Percentiles rank a stretch among this genome's conserved stretches.
These are phyloP conservation scores for Euphorbia pulcherrima DNA, from an alignment of 345 rosid genomes.

Conservation along the genomic window DNA sequence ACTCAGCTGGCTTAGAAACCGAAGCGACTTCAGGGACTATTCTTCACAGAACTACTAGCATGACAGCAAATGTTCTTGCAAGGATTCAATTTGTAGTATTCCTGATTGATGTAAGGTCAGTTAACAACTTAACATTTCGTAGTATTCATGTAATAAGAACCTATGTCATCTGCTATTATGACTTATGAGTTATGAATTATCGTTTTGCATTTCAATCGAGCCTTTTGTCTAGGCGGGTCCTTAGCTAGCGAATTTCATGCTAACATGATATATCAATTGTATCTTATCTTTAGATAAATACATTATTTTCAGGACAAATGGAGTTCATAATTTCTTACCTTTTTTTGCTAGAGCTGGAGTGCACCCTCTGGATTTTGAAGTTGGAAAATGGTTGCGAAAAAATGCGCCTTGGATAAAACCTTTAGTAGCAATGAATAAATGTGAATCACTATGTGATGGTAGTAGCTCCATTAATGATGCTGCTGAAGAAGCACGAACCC, in stretches of 20 bases:
- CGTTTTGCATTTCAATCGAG: not conserved
- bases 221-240: not conserved
- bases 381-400: slow-evolving; percentile 87
- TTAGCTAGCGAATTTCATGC: not conserved
- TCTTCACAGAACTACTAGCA: slow-evolving; percentile 71
- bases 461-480: slow-evolving; percentile 54
- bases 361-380: slow-evolving; percentile 92
- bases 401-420: slow-evolving; percentile 72
- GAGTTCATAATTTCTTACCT: not conserved
- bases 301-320: not conserved
- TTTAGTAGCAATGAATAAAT: slow-evolving; percentile 76
- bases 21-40: slow-evolving; percentile 85
- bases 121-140: slow-evolving; percentile 19
- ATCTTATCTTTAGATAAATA: not conserved
- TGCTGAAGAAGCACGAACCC: slow-evolving; percentile 52
- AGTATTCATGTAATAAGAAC: not conserved
- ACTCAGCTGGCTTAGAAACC: slow-evolving; percentile 95
- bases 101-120: slow-evolving; percentile 75
- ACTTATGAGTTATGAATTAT: slow-evolving; percentile 2
- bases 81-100: slow-evolving; percentile 78
- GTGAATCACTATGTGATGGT: slow-evolving; percentile 64
- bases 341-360: slow-evolving; percentile 56
- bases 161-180: not conserved
- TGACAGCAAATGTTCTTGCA: slow-evolving; percentile 79
- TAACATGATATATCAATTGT: not conserved